phyloP scores from a whole-genome alignment of 2,329 filamentous ascomycete species.

The Botrytis porri region DNA sequence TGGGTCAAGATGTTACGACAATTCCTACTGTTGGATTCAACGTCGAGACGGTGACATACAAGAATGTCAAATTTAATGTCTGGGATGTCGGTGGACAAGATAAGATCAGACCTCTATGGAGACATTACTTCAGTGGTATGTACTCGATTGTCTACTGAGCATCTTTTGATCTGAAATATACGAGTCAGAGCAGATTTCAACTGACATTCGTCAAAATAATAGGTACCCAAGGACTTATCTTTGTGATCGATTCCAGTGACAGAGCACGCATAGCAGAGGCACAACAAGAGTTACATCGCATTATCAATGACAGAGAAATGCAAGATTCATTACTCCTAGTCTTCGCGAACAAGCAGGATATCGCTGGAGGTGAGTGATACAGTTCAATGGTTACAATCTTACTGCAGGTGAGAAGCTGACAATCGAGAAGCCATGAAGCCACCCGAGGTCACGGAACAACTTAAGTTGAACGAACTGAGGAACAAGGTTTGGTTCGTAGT shows the following conservation, averaged over 20 bases:
- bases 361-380: constrained; percentile 64
- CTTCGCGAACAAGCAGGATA: constrained; percentile 99
- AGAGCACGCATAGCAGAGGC: constrained; percentile 89
- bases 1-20: constrained; percentile 96
- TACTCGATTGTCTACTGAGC: constrained; percentile 18
- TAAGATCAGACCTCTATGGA: constrained; percentile 96
- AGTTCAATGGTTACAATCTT: neutral
- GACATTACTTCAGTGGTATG: constrained; percentile 89
- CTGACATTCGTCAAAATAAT: constrained; percentile 25
- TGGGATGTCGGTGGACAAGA: constrained; percentile 99
- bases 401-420: neutral
- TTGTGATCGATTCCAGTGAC: constrained; percentile 96
- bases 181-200: constrained; percentile 13
- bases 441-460: constrained; percentile 73
- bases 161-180: neutral
- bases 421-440: constrained; percentile 65
- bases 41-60: constrained; percentile 97
- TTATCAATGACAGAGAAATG: constrained; percentile 97
- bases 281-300: constrained; percentile 88
- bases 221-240: constrained; percentile 97
- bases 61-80: constrained; percentile 99
- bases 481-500: constrained; percentile 85
- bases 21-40: constrained; percentile 99
- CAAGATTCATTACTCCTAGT: constrained; percentile 91
- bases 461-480: constrained; percentile 73